phyloP scores from a whole-genome alignment of 2,329 filamentous ascomycete species.

The Rachicladosporium sp. region DNA sequence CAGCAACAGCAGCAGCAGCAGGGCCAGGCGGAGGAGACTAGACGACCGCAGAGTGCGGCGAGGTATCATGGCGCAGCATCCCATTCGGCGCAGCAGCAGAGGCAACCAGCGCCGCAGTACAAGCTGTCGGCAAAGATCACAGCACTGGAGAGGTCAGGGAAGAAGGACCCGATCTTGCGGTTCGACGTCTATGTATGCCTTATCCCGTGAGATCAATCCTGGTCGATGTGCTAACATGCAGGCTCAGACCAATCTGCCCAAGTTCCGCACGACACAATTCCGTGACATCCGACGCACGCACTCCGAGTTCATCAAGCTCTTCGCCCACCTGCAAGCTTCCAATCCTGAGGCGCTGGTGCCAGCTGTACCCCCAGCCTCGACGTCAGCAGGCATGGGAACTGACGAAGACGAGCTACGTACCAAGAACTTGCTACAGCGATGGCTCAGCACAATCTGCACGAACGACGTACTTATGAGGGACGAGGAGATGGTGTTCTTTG shows the following conservation, averaged over 20 bases:
- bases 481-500: constrained; percentile 94
- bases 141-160: constrained; percentile 78
- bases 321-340: constrained; percentile 85
- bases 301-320: constrained; percentile 92
- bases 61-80: constrained; percentile 20
- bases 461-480: constrained; percentile 90
- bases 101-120: constrained; percentile 24
- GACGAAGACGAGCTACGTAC: constrained; percentile 89
- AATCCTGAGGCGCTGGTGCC: constrained; percentile 93
- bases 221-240: constrained; percentile 8
- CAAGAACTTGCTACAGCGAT: constrained; percentile 80
- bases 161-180: constrained; percentile 86
- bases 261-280: constrained; percentile 95
- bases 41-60: constrained; percentile 16
- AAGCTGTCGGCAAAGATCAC: constrained; percentile 93
- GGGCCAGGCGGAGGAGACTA: constrained; percentile 12
- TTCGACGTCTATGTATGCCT: constrained; percentile 87
- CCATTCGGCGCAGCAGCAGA: constrained; percentile 20
- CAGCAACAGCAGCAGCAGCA: constrained; percentile 10
- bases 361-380: constrained; percentile 82
- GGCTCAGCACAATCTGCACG: constrained; percentile 85
- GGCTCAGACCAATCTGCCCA: constrained; percentile 89
- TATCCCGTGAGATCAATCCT: too few species aligned
- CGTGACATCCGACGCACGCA: constrained; percentile 92
- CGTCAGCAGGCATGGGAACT: constrained; percentile 85